A percentile compares a stretch with the other conserved stretches of the same genome.
Evolutionary conservation across 2,329 filamentous ascomycete genomes (phyloP).

Genomic region (Pleurostoma richardsiae): DNA sequence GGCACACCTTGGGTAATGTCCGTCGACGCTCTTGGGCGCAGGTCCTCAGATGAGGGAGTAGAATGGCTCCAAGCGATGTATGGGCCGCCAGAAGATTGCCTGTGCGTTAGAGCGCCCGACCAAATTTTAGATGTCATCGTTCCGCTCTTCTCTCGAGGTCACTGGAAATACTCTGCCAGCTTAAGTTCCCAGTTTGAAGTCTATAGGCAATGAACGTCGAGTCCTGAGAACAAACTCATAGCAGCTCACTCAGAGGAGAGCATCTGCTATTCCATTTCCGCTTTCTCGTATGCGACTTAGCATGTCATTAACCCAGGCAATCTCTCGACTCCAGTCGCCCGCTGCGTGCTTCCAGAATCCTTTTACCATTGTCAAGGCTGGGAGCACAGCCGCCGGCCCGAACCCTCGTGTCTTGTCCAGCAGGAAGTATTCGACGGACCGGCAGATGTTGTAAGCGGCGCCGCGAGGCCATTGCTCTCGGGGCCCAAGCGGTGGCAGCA

Average conservation of each 20-base stretch:
- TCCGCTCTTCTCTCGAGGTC: no score
- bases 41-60: no score
- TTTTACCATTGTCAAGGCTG: slow-evolving; percentile 51
- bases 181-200: no score
- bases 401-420: slow-evolving; percentile 9
- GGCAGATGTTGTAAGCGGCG: slow-evolving; percentile 13
- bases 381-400: slow-evolving; percentile 38
- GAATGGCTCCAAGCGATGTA: no score
- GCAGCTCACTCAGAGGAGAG: not conserved
- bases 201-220: no score
- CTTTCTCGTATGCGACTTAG: not conserved
- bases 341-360: not conserved
- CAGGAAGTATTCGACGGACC: slow-evolving; percentile 15
- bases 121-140: no score
- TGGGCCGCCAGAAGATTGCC: no score
- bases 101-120: no score
- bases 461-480: slow-evolving; percentile 6
- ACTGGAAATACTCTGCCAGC: no score
- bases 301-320: not conserved
- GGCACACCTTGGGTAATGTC: not conserved
- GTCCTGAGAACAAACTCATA: no score
- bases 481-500: slow-evolving; percentile 1
- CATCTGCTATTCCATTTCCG: not conserved
- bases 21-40: no score
- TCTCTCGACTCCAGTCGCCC: not conserved